phyloP scores from a whole-genome alignment of 1,284 basidiomycete species.

The Anthracocystis panici-leucophaei region DNA sequence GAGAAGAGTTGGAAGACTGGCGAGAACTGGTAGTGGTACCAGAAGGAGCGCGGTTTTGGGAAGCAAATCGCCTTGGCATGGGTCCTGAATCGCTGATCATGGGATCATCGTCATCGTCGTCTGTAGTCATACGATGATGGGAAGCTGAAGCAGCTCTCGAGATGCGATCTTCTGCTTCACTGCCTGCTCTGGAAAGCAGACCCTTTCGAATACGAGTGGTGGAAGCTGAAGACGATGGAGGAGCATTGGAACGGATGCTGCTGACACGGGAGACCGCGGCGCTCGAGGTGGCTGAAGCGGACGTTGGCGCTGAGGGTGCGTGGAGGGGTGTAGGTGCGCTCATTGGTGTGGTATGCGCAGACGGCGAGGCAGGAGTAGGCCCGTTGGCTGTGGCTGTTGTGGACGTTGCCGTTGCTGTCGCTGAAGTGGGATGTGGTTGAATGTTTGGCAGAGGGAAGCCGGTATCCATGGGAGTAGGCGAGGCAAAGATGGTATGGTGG shows the following conservation, averaged over 20 bases:
- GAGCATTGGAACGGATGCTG: conserved; percentile 41
- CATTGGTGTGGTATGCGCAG: conserved; percentile 28
- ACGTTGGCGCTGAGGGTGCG: conserved; percentile 3
- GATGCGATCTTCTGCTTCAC: conserved; percentile 46
- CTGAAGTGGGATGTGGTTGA: background rate
- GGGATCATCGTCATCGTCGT: conserved; percentile 45
- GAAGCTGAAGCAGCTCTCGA: conserved; percentile 20
- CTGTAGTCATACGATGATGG: conserved; percentile 35
- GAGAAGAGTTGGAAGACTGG: conserved; percentile 41
- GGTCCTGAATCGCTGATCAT: conserved; percentile 55
- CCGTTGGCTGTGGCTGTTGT: conserved; percentile 1
- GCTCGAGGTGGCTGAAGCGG: conserved; percentile 30
- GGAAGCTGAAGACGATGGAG: conserved; percentile 41
- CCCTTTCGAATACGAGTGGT: conserved; percentile 47
- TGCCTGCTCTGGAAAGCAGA: conserved; percentile 44
- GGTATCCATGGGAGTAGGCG: conserved; percentile 28
- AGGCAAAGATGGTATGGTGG: conserved; percentile 18
- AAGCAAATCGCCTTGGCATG: conserved; percentile 53
- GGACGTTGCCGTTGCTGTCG: background rate
- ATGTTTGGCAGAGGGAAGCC: conserved; percentile 10
- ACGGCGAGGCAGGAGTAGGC: conserved; percentile 21
- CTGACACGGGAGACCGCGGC: conserved; percentile 42
- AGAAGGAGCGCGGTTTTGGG: conserved; percentile 25
- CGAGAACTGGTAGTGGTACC: conserved; percentile 17
- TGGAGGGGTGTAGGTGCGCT: conserved; percentile 42